These are phyloP conservation scores for Chrysochromulina parva DNA, from an alignment of 78 protist species.

Conservation along the genomic window DNA sequence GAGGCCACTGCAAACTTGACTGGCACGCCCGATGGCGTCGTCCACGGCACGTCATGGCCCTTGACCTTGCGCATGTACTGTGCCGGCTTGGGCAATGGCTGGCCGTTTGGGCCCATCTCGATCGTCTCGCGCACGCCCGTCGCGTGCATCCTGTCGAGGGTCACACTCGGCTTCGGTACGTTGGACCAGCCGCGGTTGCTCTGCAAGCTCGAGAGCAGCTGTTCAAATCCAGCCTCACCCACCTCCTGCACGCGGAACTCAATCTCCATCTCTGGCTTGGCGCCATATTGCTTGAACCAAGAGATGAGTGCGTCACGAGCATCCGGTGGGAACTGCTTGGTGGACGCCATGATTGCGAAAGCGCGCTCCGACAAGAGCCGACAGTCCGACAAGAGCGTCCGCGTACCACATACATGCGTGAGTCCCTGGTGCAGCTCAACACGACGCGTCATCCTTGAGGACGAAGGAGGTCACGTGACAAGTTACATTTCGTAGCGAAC, in stretches of 20 bases:
- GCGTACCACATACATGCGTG: too few relatives aligned
- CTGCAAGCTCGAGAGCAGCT: not conserved
- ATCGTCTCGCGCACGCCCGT: conserved; percentile 13
- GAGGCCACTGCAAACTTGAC: not conserved
- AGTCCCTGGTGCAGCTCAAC: too few relatives aligned
- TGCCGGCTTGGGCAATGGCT: not conserved
- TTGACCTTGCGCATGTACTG: too few relatives aligned
- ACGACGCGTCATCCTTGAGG: too few relatives aligned
- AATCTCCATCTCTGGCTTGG: not conserved
- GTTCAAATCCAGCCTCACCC: not conserved
- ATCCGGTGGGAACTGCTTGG: not conserved
- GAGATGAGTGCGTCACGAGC: not conserved
- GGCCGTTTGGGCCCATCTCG: not conserved
- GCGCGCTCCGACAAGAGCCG: too few relatives aligned
- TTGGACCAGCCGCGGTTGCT: not conserved
- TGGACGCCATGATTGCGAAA: too few relatives aligned
- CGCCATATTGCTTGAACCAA: not conserved
- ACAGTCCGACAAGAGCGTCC: too few relatives aligned
- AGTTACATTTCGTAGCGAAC: too few relatives aligned
- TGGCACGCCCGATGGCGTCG: too few relatives aligned
- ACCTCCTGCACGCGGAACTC: not conserved
- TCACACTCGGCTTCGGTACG: not conserved
- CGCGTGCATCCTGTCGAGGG: not conserved
- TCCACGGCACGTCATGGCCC: too few relatives aligned
- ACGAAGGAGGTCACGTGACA: too few relatives aligned